A percentile compares a stretch with the other conserved stretches of the same genome.
phyloP scores from a whole-genome alignment of 768 basidiomycete species.

The Cyclocybe cylindracea region DNA sequence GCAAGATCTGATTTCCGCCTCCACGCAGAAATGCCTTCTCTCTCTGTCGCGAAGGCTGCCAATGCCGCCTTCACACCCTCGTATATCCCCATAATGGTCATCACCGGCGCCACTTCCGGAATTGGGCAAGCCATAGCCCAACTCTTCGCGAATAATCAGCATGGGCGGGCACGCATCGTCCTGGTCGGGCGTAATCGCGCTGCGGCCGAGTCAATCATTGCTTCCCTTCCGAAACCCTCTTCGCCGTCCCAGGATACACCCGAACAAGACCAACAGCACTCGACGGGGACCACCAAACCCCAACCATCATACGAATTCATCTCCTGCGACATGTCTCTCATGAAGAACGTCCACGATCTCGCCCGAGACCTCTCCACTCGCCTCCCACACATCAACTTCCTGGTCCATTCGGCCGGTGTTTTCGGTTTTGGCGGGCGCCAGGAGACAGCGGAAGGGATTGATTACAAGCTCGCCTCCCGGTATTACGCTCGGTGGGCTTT shows the following conservation, averaged over 20 bases:
- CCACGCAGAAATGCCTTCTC: conserved; percentile 18
- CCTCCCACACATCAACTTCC: conserved; percentile 39
- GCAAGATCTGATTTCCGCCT: too few relatives aligned
- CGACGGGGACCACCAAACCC: conserved; percentile 3
- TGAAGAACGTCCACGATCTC: conserved; percentile 37
- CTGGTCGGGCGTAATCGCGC: conserved; percentile 39
- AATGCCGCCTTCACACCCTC: conserved; percentile 24
- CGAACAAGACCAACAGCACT: too few relatives aligned
- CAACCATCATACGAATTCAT: conserved; percentile 34
- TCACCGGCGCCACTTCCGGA: conserved; percentile 29
- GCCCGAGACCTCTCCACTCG: conserved; percentile 27
- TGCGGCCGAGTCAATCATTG: conserved; percentile 38
- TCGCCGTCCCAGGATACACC: conserved; percentile 16
- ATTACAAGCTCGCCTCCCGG: conserved; percentile 34
- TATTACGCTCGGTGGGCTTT: conserved; percentile 40
- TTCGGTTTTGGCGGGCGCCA: conserved; percentile 28
- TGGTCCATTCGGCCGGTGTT: conserved; percentile 35
- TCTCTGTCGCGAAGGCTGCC: conserved; percentile 15
- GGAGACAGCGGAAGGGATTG: conserved; percentile 40
- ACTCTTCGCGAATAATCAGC: conserved; percentile 35
- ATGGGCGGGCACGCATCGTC: conserved; percentile 44
- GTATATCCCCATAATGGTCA: conserved; percentile 24
- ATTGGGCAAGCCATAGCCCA: conserved; percentile 37
- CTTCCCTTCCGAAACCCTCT: conserved; percentile 30
- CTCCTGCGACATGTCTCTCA: conserved; percentile 38